Conservation (phyloP, 2,329 filamentous ascomycete genomes). For the Fusarium camptoceras region DNA sequence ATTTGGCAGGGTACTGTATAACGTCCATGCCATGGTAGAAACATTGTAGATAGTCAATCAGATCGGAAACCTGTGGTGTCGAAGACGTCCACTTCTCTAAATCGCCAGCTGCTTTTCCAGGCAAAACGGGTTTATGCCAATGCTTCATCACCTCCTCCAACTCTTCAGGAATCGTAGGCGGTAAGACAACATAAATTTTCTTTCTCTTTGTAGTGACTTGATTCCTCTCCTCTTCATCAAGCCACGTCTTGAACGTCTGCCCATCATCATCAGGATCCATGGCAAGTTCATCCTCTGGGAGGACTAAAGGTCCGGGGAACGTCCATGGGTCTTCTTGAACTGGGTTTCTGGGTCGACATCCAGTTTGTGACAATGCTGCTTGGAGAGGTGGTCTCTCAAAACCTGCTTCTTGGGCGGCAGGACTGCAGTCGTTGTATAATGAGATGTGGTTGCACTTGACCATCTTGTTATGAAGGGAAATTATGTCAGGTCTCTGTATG, state of each 20-base stretch:
- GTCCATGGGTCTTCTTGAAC: slow-evolving; percentile 42
- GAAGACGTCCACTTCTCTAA: slow-evolving; percentile 21
- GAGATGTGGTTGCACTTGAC: neutral
- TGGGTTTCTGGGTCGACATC: slow-evolving; percentile 38
- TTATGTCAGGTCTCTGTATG: neutral
- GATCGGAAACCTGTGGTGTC: slow-evolving; percentile 46
- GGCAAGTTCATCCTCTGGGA: slow-evolving; percentile 70
- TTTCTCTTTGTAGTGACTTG: slow-evolving; percentile 58
- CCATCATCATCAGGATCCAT: slow-evolving; percentile 62
- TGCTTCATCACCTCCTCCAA: slow-evolving; percentile 52
- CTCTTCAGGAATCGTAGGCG: slow-evolving; percentile 55
- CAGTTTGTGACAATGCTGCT: slow-evolving; percentile 32
- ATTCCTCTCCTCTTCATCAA: slow-evolving; percentile 58
- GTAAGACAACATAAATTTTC: slow-evolving; percentile 65
- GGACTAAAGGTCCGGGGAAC: slow-evolving; percentile 69
- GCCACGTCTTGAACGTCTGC: slow-evolving; percentile 67
- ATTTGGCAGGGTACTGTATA: slow-evolving; percentile 53
- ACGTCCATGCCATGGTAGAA: slow-evolving; percentile 68
- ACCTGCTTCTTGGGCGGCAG: slow-evolving; percentile 18
- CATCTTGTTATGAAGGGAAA: neutral
- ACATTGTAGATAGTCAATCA: slow-evolving; percentile 54
- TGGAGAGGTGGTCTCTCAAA: slow-evolving; percentile 26
- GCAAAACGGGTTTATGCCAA: slow-evolving; percentile 55
- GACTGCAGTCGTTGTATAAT: slow-evolving; percentile 21
- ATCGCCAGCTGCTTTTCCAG: neutral